Evolutionary conservation across 2,329 filamentous ascomycete species (phyloP).

Genomic region (Aspergillus fischeri): DNA sequence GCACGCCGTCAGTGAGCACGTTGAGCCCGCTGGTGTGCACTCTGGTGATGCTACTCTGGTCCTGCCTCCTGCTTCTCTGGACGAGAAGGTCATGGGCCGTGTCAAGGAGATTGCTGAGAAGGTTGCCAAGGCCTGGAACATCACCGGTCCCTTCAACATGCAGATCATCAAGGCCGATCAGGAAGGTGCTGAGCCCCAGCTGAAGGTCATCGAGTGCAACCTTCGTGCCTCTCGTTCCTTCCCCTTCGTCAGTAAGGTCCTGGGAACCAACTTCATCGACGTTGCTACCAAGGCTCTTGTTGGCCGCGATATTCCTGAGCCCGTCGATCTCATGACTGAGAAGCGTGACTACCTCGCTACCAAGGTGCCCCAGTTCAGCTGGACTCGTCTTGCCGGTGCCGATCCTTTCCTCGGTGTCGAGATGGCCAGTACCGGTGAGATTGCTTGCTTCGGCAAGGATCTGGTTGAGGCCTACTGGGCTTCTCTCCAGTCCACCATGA

Average conservation of each 20-base stretch:
- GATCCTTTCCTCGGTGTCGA: constrained; percentile 97
- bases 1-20: constrained; percentile 91
- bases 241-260: constrained; percentile 96
- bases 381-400: constrained; percentile 94
- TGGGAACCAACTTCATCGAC: constrained; percentile 95
- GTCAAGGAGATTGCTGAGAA: constrained; percentile 95
- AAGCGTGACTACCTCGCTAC: constrained; percentile 92
- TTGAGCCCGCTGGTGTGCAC: constrained; percentile 96
- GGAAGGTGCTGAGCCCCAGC: constrained; percentile 66
- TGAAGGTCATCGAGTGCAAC: constrained; percentile 99
- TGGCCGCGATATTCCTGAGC: constrained; percentile 76
- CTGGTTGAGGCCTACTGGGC: constrained; percentile 97
- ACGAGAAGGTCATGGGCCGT: constrained; percentile 71
- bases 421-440: constrained; percentile 95
- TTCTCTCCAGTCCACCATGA: constrained; percentile 94
- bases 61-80: constrained; percentile 77
- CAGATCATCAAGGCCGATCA: constrained; percentile 93
- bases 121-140: constrained; percentile 94
- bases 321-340: constrained; percentile 80
- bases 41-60: constrained; percentile 95
- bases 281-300: constrained; percentile 89
- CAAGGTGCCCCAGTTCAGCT: constrained; percentile 98
- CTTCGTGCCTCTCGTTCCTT: constrained; percentile 95
- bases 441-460: constrained; percentile 97
- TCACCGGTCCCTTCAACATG: constrained; percentile 99